Conservation (phyloP, 2,329 filamentous ascomycete genomes). For the Blastomyces silverae region DNA sequence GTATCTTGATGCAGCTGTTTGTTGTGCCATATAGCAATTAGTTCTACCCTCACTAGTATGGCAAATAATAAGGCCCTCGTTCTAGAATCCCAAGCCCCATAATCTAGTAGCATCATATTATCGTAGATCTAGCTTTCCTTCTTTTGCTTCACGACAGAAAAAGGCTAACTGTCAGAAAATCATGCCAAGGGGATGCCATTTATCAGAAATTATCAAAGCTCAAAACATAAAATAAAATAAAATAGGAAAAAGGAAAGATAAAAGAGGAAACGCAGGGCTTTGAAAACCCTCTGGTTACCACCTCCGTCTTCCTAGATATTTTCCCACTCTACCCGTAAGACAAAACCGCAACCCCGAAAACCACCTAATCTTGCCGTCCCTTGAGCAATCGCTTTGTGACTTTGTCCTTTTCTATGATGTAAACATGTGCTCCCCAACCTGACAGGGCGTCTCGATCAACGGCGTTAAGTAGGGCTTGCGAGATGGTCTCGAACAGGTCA, state of each 20-base stretch:
- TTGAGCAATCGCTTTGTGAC: slow-evolving; percentile 98
- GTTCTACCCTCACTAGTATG: not conserved
- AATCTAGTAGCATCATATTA: not conserved
- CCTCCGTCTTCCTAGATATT: not conserved
- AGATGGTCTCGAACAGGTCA: slow-evolving; percentile 96
- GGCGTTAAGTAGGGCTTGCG: slow-evolving; percentile 88
- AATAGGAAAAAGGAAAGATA: not conserved
- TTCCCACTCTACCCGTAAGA: not conserved
- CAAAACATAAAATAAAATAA: not conserved
- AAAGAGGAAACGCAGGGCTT: slow-evolving; percentile 1
- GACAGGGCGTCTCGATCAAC: slow-evolving; percentile 95
- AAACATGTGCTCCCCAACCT: slow-evolving; percentile 97
- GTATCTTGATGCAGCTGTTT: not conserved
- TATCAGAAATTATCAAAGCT: slow-evolving; percentile 6
- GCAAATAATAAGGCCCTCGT: not conserved
- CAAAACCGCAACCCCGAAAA: slow-evolving; percentile 11
- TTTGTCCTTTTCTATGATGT: slow-evolving; percentile 99
- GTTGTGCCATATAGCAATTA: not conserved
- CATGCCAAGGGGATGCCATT: slow-evolving; percentile 12
- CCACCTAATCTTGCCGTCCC: slow-evolving; percentile 78
- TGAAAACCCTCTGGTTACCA: not conserved
- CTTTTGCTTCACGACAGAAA: not conserved
- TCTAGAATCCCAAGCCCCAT: not conserved
- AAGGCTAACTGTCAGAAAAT: not conserved
- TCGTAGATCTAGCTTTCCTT: not conserved